These are phyloP conservation scores for Beauveria varroae DNA, from an alignment of 2,329 filamentous ascomycete genomes.

Conservation along the genomic window DNA sequence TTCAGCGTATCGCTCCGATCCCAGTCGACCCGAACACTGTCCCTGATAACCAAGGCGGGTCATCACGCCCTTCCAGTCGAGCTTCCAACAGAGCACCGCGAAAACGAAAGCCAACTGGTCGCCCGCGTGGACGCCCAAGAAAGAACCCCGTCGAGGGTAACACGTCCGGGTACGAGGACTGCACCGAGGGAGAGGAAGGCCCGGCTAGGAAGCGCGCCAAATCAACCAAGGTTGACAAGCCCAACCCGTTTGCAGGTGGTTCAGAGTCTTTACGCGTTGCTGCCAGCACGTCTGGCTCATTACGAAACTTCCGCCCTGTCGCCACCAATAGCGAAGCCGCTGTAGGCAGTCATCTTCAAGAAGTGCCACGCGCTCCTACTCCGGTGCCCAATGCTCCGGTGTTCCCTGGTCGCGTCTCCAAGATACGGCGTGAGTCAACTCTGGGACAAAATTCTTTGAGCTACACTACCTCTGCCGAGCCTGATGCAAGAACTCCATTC, in stretches of 20 bases:
- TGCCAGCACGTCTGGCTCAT: slow-evolving; percentile 80
- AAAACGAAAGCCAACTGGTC: slow-evolving; percentile 41
- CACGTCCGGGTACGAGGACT: slow-evolving; percentile 66
- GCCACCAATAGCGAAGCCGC: slow-evolving; percentile 39
- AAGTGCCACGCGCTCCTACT: slow-evolving; percentile 69
- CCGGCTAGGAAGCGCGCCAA: slow-evolving; percentile 66
- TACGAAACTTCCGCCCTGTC: slow-evolving; percentile 76
- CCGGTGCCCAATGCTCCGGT: slow-evolving; percentile 56
- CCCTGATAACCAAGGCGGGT: slow-evolving; percentile 18
- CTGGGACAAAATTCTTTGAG: slow-evolving; percentile 44
- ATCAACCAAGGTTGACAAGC: slow-evolving; percentile 64
- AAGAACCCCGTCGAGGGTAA: slow-evolving; percentile 54
- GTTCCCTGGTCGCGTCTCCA: slow-evolving; percentile 21
- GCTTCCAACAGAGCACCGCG: slow-evolving; percentile 39
- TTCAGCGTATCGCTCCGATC: slow-evolving; percentile 28
- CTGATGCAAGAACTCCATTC: slow-evolving; percentile 30
- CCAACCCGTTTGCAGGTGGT: slow-evolving; percentile 62
- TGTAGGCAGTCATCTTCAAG: slow-evolving; percentile 51
- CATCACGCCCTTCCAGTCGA: slow-evolving; percentile 54
- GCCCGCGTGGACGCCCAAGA: slow-evolving; percentile 48
- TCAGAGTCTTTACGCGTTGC: slow-evolving; percentile 81
- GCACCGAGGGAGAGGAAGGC: slow-evolving; percentile 51
- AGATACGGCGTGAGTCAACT: slow-evolving; percentile 53
- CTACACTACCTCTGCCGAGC: slow-evolving; percentile 36
- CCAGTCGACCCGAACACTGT: slow-evolving; percentile 20